Conservation (phyloP, 208 protist genomes). For the Crithidia bombi region DNA sequence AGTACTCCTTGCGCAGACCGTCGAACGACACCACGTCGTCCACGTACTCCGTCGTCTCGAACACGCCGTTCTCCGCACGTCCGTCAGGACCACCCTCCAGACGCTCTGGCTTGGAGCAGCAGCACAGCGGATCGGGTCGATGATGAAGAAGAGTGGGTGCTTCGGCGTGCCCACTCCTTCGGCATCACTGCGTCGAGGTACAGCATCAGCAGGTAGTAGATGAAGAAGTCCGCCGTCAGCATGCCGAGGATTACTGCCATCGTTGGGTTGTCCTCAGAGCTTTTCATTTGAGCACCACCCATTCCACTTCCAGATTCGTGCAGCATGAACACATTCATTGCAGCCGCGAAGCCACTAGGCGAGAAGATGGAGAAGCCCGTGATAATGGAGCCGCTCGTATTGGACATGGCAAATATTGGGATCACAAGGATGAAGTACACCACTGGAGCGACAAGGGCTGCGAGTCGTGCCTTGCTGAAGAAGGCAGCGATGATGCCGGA, state of each 20-base stretch:
- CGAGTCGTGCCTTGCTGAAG: constrained; percentile 73
- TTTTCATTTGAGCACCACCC: constrained; percentile 28
- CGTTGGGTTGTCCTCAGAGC: constrained; percentile 11
- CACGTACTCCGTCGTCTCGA: constrained; percentile 32
- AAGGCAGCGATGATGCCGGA: constrained; percentile 60
- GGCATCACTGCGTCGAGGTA: constrained; percentile 71
- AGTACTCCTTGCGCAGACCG: constrained; percentile 55
- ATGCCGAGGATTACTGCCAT: constrained; percentile 43
- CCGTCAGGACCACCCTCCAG: constrained; percentile 33
- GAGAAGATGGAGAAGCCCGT: constrained; percentile 57
- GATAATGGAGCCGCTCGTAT: constrained; percentile 22
- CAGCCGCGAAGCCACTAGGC: constrained; percentile 50
- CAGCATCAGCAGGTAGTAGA: constrained; percentile 66
- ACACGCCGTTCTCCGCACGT: constrained; percentile 38
- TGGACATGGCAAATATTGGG: constrained; percentile 65
- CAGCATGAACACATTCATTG: constrained; percentile 41
- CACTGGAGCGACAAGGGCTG: constrained; percentile 67
- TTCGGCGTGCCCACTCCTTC: constrained; percentile 47
- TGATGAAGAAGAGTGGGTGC: constrained; percentile 72
- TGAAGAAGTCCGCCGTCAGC: constrained; percentile 46
- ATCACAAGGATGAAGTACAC: constrained; percentile 66
- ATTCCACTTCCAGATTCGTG: constrained; percentile 44
- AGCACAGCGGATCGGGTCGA: constrained; percentile 36
- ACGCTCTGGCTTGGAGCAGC: background rate
- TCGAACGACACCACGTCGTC: constrained; percentile 33